Evolutionary conservation across 768 basidiomycete species (phyloP).

Genomic region (Tricholoma matsutake): DNA sequence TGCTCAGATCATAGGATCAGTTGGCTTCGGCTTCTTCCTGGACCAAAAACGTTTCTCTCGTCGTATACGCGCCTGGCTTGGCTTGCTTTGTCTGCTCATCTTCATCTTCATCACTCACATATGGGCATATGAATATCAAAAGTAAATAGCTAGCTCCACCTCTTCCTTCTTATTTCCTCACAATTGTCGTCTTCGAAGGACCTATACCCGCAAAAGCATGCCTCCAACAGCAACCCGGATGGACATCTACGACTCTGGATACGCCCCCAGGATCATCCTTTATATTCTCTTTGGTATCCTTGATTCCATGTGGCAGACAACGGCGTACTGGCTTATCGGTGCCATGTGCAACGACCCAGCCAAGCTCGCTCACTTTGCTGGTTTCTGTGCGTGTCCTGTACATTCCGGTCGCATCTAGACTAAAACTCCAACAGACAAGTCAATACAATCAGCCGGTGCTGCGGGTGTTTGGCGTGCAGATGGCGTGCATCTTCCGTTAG

Average conservation of each 20-base stretch:
- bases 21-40: conserved; percentile 66
- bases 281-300: conserved; percentile 73
- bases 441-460: conserved; percentile 73
- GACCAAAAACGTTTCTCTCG: conserved; percentile 55
- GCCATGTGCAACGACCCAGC: conserved; percentile 3
- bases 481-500: conserved; percentile 34
- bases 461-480: conserved; percentile 74
- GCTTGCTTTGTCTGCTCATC: conserved; percentile 58
- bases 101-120: conserved; percentile 68
- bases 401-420: not conserved
- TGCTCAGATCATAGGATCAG: conserved; percentile 72
- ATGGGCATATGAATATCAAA: conserved; percentile 79
- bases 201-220: conserved; percentile 56
- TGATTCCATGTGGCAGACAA: conserved; percentile 85
- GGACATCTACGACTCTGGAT: conserved; percentile 56
- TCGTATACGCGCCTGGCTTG: conserved; percentile 66
- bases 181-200: conserved; percentile 24
- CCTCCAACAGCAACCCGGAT: conserved; percentile 42
- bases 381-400: conserved; percentile 60
- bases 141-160: conserved; percentile 32
- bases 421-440: conserved; percentile 49
- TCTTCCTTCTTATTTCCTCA: not conserved
- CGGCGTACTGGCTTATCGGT: conserved; percentile 68
- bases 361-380: conserved; percentile 60
- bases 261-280: conserved; percentile 53